Percentiles rank a stretch among this genome's conserved stretches.
These are phyloP conservation scores for Brasenia schreberi DNA, from an alignment of 164 flowering plant species.

Conservation along the genomic window DNA sequence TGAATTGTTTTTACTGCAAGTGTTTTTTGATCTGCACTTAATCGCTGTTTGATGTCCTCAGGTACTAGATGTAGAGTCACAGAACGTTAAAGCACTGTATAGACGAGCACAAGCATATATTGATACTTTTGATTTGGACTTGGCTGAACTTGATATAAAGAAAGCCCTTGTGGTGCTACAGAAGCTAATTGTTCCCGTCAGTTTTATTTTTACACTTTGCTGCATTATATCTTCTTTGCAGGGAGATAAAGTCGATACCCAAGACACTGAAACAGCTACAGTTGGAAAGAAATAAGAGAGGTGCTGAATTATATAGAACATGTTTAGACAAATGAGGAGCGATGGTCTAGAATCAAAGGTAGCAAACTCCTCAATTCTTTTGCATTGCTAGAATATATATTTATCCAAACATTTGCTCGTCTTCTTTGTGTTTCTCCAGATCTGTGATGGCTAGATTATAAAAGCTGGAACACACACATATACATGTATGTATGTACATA, in stretches of 20 bases:
- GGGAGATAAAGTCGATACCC: slow-evolving; percentile 44
- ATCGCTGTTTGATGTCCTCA: slow-evolving; percentile 5
- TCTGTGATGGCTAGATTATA: too few relatives aligned
- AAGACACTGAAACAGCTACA: slow-evolving; percentile 42
- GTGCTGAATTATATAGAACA: slow-evolving; percentile 47
- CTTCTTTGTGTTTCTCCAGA: too few relatives aligned
- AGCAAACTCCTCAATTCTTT: background rate
- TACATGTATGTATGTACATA: too few relatives aligned
- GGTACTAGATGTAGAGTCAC: slow-evolving; percentile 50
- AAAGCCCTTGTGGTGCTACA: too few relatives aligned
- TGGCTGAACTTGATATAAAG: slow-evolving; percentile 53
- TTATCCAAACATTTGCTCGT: too few relatives aligned
- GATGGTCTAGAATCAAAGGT: slow-evolving; percentile 27
- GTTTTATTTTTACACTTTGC: background rate
- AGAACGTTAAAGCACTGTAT: slow-evolving; percentile 43
- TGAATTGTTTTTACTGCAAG: background rate
- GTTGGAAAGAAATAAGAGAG: slow-evolving; percentile 52
- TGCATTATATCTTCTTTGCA: slow-evolving; percentile 12
- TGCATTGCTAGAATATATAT: too few relatives aligned
- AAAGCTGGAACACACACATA: too few relatives aligned
- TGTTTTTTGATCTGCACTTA: background rate
- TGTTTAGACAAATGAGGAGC: slow-evolving; percentile 34
- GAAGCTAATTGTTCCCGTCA: too few relatives aligned
- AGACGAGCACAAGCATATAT: slow-evolving; percentile 55
- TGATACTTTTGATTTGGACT: slow-evolving; percentile 35